Conservation (phyloP, 2,329 filamentous ascomycete species). For the Aspergillus alliaceus region DNA sequence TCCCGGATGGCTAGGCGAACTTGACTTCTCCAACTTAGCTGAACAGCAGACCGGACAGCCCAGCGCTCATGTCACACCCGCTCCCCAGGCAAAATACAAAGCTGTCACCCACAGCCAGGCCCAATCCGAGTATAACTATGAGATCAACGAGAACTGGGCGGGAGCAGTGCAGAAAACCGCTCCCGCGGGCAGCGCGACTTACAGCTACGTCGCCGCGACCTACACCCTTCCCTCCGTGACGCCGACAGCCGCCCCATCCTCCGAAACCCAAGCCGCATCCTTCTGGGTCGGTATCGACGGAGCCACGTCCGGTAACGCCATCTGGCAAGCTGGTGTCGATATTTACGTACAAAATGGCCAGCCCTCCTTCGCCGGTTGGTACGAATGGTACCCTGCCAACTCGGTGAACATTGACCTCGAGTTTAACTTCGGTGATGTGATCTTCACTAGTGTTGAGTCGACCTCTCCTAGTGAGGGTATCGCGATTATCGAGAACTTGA, state of each 20-base stretch:
- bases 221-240: conserved; percentile 8
- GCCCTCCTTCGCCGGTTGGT: conserved; percentile 9
- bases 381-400: conserved; percentile 12
- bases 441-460: conserved; percentile 6
- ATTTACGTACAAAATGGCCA: conserved; percentile 9
- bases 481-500: conserved; percentile 9
- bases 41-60: neutral
- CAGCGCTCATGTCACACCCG: neutral
- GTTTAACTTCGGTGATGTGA: conserved; percentile 8
- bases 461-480: neutral
- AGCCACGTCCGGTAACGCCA: conserved; percentile 2
- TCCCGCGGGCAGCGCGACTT: neutral
- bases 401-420: conserved; percentile 6
- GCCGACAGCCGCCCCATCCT: neutral
- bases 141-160: conserved; percentile 12
- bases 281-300: conserved; percentile 15
- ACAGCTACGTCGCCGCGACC: conserved; percentile 7
- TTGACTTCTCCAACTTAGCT: neutral
- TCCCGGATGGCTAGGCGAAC: neutral
- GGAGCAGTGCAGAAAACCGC: conserved; percentile 2
- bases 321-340: conserved; percentile 13
- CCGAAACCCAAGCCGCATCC: conserved; percentile 5
- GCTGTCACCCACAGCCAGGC: neutral
- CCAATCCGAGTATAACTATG: neutral
- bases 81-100: neutral